Percentiles rank a stretch among this genome's conserved stretches.
These are phyloP conservation scores for Salix viminalis DNA, from an alignment of 345 rosid species.

Conservation along the genomic window DNA sequence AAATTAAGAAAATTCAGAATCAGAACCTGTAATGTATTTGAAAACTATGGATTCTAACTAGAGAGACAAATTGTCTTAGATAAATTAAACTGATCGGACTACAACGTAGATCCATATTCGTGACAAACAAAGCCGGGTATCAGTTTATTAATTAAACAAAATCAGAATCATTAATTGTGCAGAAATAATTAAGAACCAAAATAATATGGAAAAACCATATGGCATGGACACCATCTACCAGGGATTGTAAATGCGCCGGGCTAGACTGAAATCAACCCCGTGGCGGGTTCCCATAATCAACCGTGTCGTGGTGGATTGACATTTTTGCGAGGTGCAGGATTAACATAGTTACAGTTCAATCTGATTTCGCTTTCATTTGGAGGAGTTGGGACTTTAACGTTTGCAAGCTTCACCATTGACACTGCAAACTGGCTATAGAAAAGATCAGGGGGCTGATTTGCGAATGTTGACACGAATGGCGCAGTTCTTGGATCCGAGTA, in stretches of 20 bases:
- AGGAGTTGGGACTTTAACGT: constrained; percentile 24
- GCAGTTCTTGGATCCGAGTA: constrained; percentile 40
- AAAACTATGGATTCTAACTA: too few species aligned
- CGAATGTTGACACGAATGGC: constrained; percentile 39
- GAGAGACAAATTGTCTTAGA: background rate
- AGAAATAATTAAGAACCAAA: background rate
- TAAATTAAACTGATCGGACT: background rate
- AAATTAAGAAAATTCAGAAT: too few species aligned
- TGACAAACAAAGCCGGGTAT: background rate
- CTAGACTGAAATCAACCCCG: background rate
- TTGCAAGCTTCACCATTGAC: constrained; percentile 58
- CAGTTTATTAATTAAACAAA: background rate
- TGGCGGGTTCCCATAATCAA: background rate
- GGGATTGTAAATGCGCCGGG: background rate
- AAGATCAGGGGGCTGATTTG: constrained; percentile 30
- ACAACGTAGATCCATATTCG: background rate
- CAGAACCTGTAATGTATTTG: too few species aligned
- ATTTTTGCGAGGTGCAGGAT: background rate
- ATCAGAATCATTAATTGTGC: background rate
- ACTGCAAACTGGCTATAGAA: constrained; percentile 49
- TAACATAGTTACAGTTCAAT: constrained; percentile 34
- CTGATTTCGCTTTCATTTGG: constrained; percentile 41
- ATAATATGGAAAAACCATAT: background rate
- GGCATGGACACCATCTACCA: background rate
- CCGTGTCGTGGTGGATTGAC: background rate